Evolutionary conservation across 257 asterid genomes (phyloP), one percentile per base, ranked within the genome.

Genomic region (Handroanthus guayacan): DNA sequence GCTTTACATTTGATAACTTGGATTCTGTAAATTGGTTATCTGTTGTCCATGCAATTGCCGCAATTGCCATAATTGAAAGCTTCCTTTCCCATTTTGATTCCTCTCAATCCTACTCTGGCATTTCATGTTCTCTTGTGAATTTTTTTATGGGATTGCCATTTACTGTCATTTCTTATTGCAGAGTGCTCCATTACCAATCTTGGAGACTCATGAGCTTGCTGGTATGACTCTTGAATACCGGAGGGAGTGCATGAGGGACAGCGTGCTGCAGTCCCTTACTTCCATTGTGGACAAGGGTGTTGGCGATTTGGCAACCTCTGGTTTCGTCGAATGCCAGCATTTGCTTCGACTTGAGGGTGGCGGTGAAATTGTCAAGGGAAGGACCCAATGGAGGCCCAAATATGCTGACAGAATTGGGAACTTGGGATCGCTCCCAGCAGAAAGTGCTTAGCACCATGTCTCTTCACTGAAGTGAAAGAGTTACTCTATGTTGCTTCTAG

Each of bases 181-280:
- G 99, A 93, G 98, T 70, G 97, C 92, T 75, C 99, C 99, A 16
- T 74, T 81, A 16, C 83, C 89, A 12, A 76, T 95, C 56, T 48
- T 95, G 85, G 99, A 93, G 88, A 88, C 88, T 58, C 95, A 92
- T 5, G 99, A 95, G 87, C 91, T 95, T 11, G 88, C 87, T 37
- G 88, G 93, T 37, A 80, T 93, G 93, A 93, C 95, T 13, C 76
- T 95, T 38, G 99, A 95, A 82, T 95, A 93, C 76, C 80, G 97
- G 75, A 91, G 98, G 89, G 99, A 95, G 80, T 95, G 99, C 84
- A 86, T 84, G 88, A 95, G 88, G 90, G 99, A 95, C 97, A 90
- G 97, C 34, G 90, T 91, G 75, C 86, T 95, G 82, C 92, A 95
- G 85, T 95, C 99, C 78, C 96, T 93, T 39, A 86, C 97, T 25